Percentiles rank a stretch among this genome's conserved stretches.
Conservation (phyloP, 2,329 filamentous ascomycete species). For the Dryadomyces quercus-mongolicae region DNA sequence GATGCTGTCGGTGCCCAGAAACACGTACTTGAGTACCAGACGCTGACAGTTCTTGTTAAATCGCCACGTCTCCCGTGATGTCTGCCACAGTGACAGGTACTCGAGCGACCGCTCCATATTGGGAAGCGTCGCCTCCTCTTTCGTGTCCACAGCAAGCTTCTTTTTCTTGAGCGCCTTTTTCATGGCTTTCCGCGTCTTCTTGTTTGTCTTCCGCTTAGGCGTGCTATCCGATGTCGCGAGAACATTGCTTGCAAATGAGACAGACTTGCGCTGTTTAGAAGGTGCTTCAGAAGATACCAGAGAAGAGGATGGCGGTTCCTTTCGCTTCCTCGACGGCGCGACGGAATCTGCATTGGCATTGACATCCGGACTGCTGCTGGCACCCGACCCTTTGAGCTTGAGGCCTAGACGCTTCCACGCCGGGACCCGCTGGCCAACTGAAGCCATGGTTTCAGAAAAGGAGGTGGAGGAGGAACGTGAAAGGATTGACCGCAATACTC, state of each 20-base stretch:
- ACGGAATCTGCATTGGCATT: not conserved
- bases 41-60: constrained; percentile 93
- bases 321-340: constrained; percentile 6
- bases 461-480: not conserved
- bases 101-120: constrained; percentile 52
- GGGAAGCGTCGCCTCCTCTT: constrained; percentile 20
- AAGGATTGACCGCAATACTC: not conserved
- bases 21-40: constrained; percentile 70
- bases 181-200: not conserved
- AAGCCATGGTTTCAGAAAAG: constrained; percentile 26
- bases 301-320: constrained; percentile 7
- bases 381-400: constrained; percentile 39
- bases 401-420: constrained; percentile 53
- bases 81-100: constrained; percentile 68
- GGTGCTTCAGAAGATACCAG: constrained; percentile 6
- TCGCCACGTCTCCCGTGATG: constrained; percentile 65
- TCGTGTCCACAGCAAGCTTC: constrained; percentile 11
- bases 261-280: constrained; percentile 29
- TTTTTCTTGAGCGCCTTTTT: constrained; percentile 12
- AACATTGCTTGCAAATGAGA: constrained; percentile 28
- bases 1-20: constrained; percentile 57
- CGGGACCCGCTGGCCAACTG: constrained; percentile 35
- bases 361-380: not conserved
- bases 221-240: constrained; percentile 12
- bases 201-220: constrained; percentile 20